Evolutionary conservation across 2,329 filamentous ascomycete genomes (phyloP).

Genomic region (Seiridium unicorne): DNA sequence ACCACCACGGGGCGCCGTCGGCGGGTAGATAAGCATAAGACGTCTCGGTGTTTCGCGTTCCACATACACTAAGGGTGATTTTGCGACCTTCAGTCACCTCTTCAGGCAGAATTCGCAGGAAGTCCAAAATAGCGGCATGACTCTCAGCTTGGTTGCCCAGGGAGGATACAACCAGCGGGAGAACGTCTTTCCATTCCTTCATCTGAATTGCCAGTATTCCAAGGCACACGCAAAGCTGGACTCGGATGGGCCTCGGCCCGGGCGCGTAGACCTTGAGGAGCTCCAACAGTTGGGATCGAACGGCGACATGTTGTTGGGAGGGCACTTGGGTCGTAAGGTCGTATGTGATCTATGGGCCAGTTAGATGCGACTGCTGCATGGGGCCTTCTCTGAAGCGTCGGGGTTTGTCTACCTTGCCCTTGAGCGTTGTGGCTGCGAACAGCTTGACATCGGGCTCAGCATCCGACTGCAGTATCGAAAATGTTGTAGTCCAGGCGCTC

Average conservation of each 20-base stretch:
- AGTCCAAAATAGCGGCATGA: constrained; percentile 88
- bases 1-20: constrained; percentile 20
- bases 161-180: constrained; percentile 75
- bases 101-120: constrained; percentile 93
- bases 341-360: constrained; percentile 76
- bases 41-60: constrained; percentile 56
- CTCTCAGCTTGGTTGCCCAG: constrained; percentile 75
- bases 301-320: constrained; percentile 66
- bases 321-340: constrained; percentile 85
- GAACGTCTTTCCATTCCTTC: constrained; percentile 91
- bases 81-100: constrained; percentile 99
- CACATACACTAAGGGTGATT: constrained; percentile 97
- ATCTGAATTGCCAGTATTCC: constrained; percentile 96
- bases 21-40: constrained; percentile 26
- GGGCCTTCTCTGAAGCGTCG: constrained; percentile 11
- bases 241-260: constrained; percentile 80
- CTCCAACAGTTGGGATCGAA: constrained; percentile 81
- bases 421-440: constrained; percentile 94
- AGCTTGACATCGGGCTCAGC: constrained; percentile 83
- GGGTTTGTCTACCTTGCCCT: constrained; percentile 77
- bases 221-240: constrained; percentile 92
- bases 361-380: constrained; percentile 10
- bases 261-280: constrained; percentile 79
- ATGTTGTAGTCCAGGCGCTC: constrained; percentile 86
- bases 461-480: constrained; percentile 80